Percentiles rank a stretch among this genome's conserved stretches.
Evolutionary conservation across 768 basidiomycete genomes (phyloP).

Genomic region (Zangia roseola): DNA sequence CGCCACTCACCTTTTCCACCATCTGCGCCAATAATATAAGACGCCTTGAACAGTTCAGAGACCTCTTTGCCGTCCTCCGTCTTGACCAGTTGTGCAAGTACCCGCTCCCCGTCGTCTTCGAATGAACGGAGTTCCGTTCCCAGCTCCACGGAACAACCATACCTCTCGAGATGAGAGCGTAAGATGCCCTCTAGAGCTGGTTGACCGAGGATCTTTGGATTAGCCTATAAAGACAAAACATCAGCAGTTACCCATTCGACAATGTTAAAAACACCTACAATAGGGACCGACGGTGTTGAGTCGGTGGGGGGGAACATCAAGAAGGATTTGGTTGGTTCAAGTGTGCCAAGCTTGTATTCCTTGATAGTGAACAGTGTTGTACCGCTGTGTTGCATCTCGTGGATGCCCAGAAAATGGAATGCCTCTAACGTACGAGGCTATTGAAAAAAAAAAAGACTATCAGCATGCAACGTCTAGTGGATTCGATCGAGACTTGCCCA

Average conservation of each 20-base stretch:
- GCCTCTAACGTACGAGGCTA: constrained; percentile 42
- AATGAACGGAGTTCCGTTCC: constrained; percentile 45
- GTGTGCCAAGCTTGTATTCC: constrained; percentile 31
- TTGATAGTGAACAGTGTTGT: constrained; percentile 28
- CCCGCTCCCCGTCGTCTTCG: constrained; percentile 34
- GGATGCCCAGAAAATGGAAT: constrained; percentile 39
- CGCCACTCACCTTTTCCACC: constrained; percentile 31
- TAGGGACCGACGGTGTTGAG: constrained; percentile 26
- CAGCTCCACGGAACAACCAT: constrained; percentile 37
- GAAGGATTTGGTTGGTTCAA: constrained; percentile 19
- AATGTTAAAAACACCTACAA: constrained; percentile 11
- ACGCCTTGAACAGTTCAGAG: constrained; percentile 25
- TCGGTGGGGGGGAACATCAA: constrained; percentile 8
- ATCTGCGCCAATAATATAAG: constrained; percentile 42
- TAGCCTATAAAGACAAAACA: constrained; percentile 1
- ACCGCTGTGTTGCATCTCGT: constrained; percentile 34
- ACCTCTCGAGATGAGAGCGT: constrained; percentile 16
- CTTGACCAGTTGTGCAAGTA: constrained; percentile 37
- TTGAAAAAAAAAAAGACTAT: not conserved
- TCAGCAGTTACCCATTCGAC: not conserved
- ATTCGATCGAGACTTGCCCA: constrained; percentile 28
- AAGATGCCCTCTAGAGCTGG: constrained; percentile 30
- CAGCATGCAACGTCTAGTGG: not conserved
- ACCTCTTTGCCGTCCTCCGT: constrained; percentile 20
- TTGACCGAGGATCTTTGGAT: constrained; percentile 21